Evolutionary conservation across 495 filamentous ascomycete genomes (phyloP), one percentile per base, ranked within the genome.

Genomic region (Annulohypoxylon bovei): DNA sequence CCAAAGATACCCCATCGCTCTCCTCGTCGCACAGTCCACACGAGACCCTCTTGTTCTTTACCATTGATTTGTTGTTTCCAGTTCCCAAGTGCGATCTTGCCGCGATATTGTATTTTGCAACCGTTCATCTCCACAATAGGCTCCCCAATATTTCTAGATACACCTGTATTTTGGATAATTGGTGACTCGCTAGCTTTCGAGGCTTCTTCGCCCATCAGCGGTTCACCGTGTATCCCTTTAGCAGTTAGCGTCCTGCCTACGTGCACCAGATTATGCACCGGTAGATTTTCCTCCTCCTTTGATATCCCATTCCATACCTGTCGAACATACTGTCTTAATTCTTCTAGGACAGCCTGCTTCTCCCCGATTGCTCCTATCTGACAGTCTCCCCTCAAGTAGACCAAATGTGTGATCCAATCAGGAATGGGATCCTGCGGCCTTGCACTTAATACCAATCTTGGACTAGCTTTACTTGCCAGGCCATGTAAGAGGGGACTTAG

Each of bases 1-100:
- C 95, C 95, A 72, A 98, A 92, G 40, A 98, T 84, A 0, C 90
- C 94, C 93, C 94, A 98, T 66, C 93, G 86, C 71, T 97, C 87
- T 3, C 95, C 94, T 37, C 88, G 87, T 23, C 90, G 87, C 11
- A 98, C 88, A 11, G 83, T 91, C 95, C 95, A 98, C 77, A 88
- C 87, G 0, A 97, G 83, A 1, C 93, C 93, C 1, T 84, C 68
- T 42, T 81, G 79, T 4, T 63, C 20, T 23, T 84, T 61, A 0
- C 82, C 82, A 6, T 87, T 74, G 8, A 85, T 76, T 18, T 82
- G 56, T 73, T 93, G 86, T n/a, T 80, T 80, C 92, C 94, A 97
- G 74, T 89, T 86, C 0, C 93, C 92, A 1, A 99, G 84, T 0
- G 92, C 90, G 7, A 85, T 77, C 67, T 92, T 92, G 39, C 85